Percentiles rank a stretch among this genome's conserved stretches.
These are phyloP conservation scores for Chimonanthus praecox DNA, from an alignment of 164 flowering plant species.

Conservation along the genomic window DNA sequence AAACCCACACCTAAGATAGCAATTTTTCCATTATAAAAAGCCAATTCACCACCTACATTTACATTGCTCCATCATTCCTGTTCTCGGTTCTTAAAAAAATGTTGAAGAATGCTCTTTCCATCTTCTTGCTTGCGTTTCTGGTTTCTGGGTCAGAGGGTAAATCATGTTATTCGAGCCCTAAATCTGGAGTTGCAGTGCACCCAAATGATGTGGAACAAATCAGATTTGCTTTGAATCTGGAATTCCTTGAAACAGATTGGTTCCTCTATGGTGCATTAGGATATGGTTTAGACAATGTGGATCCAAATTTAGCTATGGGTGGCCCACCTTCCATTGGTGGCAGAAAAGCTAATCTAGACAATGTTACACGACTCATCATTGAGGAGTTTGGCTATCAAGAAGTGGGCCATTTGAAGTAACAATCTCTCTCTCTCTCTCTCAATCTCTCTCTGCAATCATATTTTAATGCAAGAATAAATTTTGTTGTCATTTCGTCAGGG, in stretches of 20 bases:
- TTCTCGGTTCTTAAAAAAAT: too few species aligned
- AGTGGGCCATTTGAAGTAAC: constrained; percentile 52
- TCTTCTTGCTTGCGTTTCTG: too few species aligned
- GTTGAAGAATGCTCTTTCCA: too few species aligned
- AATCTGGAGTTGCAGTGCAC: not conserved
- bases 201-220: constrained; percentile 28
- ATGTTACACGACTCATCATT: constrained; percentile 20
- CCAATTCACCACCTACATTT: too few species aligned
- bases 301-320: constrained; percentile 27
- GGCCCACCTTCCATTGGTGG: constrained; percentile 49
- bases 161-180: not conserved
- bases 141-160: too few species aligned
- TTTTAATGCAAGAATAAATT: not conserved
- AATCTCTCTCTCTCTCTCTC: not conserved
- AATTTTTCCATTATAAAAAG: too few species aligned
- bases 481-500: constrained; percentile 27
- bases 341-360: constrained; percentile 42
- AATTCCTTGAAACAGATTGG: constrained; percentile 39
- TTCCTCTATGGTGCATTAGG: constrained; percentile 43
- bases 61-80: too few species aligned
- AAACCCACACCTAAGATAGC: too few species aligned
- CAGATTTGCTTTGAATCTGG: constrained; percentile 45
- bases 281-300: constrained; percentile 36
- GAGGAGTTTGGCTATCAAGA: constrained; percentile 41
- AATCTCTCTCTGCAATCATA: not conserved